Percentiles rank a stretch among this genome's conserved stretches.
phyloP scores from a whole-genome alignment of 129 eudicot genomes.

The Sambucus nigra region DNA sequence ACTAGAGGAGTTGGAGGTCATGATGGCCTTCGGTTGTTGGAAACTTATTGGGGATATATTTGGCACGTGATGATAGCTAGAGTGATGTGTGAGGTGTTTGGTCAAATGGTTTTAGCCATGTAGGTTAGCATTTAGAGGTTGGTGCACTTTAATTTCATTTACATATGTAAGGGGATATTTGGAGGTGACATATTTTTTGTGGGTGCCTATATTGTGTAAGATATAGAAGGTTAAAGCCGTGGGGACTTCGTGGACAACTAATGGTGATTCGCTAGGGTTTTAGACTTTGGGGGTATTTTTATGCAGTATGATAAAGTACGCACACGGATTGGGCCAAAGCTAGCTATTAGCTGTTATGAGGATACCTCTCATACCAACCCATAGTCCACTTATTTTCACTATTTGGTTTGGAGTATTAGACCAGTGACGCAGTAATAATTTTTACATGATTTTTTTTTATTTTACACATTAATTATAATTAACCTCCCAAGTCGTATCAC shows the following conservation, averaged over 20 bases:
- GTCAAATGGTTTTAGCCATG: neutral
- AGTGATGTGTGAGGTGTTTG: conserved; percentile 5
- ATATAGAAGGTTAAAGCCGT: neutral
- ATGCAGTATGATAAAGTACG: no score
- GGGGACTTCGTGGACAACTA: conserved; percentile 4
- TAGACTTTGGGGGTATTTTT: neutral
- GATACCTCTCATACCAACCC: no score
- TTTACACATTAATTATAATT: no score
- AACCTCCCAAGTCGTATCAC: no score
- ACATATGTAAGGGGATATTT: no score
- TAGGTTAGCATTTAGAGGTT: no score
- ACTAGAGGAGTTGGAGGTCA: neutral
- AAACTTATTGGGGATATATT: neutral
- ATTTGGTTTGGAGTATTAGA: no score
- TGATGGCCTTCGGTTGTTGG: neutral
- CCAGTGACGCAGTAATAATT: no score
- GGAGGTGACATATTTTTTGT: neutral
- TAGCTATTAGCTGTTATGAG: conserved; percentile 3
- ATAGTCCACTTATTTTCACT: no score
- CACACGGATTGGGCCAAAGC: neutral
- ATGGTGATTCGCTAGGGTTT: neutral
- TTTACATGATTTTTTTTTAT: no score
- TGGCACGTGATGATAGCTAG: no score
- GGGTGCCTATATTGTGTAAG: neutral
- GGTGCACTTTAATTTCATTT: no score